These are phyloP conservation scores for Pascua sp. DNA, from an alignment of 1,284 basidiomycete species.

Conservation along the genomic window DNA sequence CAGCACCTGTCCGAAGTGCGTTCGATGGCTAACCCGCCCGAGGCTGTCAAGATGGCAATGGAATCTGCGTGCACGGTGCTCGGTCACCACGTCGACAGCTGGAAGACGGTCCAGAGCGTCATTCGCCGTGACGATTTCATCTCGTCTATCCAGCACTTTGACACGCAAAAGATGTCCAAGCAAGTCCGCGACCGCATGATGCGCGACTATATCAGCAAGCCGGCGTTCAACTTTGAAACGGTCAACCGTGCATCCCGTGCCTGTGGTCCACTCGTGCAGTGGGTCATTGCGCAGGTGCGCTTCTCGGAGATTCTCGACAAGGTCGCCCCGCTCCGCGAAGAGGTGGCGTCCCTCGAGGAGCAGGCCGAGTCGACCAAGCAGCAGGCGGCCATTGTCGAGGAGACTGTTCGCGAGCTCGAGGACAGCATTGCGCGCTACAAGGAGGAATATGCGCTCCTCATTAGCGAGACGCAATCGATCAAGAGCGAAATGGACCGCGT, in stretches of 20 bases:
- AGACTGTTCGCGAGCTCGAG: conserved; percentile 91
- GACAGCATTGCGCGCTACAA: conserved; percentile 91
- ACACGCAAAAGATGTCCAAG: conserved; percentile 91
- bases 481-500: conserved; percentile 98
- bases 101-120: conserved; percentile 94
- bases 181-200: conserved; percentile 87
- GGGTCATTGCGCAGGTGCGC: conserved; percentile 94
- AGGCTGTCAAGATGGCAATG: conserved; percentile 97
- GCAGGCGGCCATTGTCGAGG: conserved; percentile 82
- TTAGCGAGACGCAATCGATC: conserved; percentile 96
- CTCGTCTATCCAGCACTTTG: conserved; percentile 92
- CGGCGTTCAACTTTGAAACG: conserved; percentile 91
- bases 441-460: conserved; percentile 94
- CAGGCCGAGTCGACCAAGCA: conserved; percentile 91
- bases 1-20: conserved; percentile 97
- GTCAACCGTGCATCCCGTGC: conserved; percentile 95
- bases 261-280: conserved; percentile 96
- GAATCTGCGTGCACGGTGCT: conserved; percentile 96
- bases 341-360: conserved; percentile 86
- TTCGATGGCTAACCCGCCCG: conserved; percentile 97
- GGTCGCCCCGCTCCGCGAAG: conserved; percentile 92
- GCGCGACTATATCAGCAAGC: conserved; percentile 84
- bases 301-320: conserved; percentile 98
- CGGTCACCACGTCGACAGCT: conserved; percentile 89
- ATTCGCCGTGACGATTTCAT: conserved; percentile 98